Base-by-base conservation (phyloP, 75 land plant genomes). In the Ceratopteris richardii region DNA sequence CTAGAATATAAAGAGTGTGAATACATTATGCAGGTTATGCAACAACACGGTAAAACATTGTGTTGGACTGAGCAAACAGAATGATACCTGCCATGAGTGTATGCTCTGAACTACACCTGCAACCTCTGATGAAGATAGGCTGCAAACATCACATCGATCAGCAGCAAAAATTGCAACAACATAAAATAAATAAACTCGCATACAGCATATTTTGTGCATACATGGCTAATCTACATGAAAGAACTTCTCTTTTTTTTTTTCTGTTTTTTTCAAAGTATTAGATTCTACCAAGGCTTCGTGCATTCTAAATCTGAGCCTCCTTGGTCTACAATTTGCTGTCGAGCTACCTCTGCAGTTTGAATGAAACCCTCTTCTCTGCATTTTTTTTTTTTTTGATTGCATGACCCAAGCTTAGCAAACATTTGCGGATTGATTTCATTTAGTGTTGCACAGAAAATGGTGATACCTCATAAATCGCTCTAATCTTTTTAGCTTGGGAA, bases 321-420 rank as follows among this genome's bases (percentile, higher is more conserved):
- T 22, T 55, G 73, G 7, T 70, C 64, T 6, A 56, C 21, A 19
- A 70, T 46, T 42, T 20, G 56, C 33, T 56, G 42, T n/a, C 58
- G 26, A 54, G 54, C 66, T 17, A 54, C 24, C 14, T 70, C 67
- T 11, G 73, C 66, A 12, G 73, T 63, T 57, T 70, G 73, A 9
- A 24, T 0, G 20, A 70, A 70, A 29, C 66, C 73, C 36, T 70
- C 73, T 24, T 70, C 73, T 39, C 71, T 69, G 60, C 27, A n/a
- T n/a, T 33, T 33, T 33, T 3, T 4, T 33, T 9, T 3, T 4
- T 24, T 33, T 33, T 33, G 37, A 33, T 33, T 9, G 37, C 37
- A 33, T 24, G n/a, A 17, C 2, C 28, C 54, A 64, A 14, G 46
- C 7, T 54, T 0, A 31, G 33, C 21, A 54, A 22, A 0, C 20